Conservation (phyloP, 78 protist species). For the Planoprotostelium fungivorum region DNA sequence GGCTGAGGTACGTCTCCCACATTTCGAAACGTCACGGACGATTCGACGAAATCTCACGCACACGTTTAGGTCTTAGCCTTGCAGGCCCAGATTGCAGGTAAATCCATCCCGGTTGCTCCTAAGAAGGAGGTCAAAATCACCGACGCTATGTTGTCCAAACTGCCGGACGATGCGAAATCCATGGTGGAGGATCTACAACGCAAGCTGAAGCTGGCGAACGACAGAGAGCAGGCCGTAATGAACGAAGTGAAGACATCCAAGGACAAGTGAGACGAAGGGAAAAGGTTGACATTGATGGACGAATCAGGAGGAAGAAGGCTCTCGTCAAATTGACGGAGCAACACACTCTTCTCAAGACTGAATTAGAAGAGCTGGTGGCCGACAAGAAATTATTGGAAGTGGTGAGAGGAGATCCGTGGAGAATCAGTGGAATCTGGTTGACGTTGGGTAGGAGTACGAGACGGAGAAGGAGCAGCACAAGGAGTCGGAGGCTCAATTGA, state of each 20-base stretch:
- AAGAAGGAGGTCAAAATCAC: background rate
- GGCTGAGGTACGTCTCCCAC: background rate
- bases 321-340: background rate
- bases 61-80: background rate
- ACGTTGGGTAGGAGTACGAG: background rate
- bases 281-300: too few relatives aligned
- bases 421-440: too few relatives aligned
- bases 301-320: background rate
- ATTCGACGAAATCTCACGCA: background rate
- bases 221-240: background rate
- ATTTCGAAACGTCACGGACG: too few relatives aligned
- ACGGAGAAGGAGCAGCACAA: background rate
- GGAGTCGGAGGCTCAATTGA: background rate
- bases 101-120: background rate
- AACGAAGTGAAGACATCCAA: background rate
- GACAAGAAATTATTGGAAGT: background rate
- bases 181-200: background rate
- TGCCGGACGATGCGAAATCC: background rate
- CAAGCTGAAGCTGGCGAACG: background rate
- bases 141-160: background rate
- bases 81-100: background rate
- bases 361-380: background rate
- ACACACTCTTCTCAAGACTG: background rate
- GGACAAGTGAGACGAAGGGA: background rate
- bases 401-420: too few relatives aligned